These are phyloP conservation scores for Acarospora socialis DNA, from an alignment of 2,329 filamentous ascomycete genomes.

Conservation along the genomic window DNA sequence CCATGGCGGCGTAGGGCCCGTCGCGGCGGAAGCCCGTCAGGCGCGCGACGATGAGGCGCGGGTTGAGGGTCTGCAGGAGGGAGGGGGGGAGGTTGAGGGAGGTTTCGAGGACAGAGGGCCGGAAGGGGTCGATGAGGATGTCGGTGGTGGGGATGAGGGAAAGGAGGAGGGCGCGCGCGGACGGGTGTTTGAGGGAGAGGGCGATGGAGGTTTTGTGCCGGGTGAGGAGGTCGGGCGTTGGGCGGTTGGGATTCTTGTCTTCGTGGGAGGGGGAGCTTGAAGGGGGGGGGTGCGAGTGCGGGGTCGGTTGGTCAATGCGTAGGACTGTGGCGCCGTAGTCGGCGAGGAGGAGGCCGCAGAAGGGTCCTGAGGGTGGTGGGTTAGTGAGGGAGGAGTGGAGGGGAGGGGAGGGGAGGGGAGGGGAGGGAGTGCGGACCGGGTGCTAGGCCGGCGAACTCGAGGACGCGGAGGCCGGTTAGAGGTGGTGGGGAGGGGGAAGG, in stretches of 20 bases:
- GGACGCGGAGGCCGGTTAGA: conserved; percentile 16
- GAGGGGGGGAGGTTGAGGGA: conserved; percentile 62
- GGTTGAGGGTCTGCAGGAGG: conserved; percentile 52
- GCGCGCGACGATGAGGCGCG: conserved; percentile 62
- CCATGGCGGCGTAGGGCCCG: conserved; percentile 75
- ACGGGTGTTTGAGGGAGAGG: conserved; percentile 58
- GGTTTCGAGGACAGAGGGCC: conserved; percentile 81
- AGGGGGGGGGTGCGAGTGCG: conserved; percentile 25
- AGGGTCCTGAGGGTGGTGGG: conserved; percentile 49
- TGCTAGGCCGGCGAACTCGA: conserved; percentile 19
- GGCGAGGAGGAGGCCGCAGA: conserved; percentile 74
- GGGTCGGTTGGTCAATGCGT: conserved; percentile 57
- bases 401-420: not conserved
- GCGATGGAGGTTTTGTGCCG: conserved; percentile 69
- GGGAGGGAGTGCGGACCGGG: conserved; percentile 13
- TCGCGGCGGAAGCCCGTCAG: conserved; percentile 85
- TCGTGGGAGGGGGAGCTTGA: too few species aligned
- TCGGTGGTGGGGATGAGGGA: conserved; percentile 51
- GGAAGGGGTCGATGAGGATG: conserved; percentile 83
- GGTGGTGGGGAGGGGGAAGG: too few species aligned
- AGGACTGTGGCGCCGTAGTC: conserved; percentile 82
- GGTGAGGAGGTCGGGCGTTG: conserved; percentile 57
- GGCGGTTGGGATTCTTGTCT: conserved; percentile 27
- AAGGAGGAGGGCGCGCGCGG: conserved; percentile 52
- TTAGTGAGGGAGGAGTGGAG: conserved; percentile 3